Conservation (phyloP, 345 rosid species). For the Populus euphratica region DNA sequence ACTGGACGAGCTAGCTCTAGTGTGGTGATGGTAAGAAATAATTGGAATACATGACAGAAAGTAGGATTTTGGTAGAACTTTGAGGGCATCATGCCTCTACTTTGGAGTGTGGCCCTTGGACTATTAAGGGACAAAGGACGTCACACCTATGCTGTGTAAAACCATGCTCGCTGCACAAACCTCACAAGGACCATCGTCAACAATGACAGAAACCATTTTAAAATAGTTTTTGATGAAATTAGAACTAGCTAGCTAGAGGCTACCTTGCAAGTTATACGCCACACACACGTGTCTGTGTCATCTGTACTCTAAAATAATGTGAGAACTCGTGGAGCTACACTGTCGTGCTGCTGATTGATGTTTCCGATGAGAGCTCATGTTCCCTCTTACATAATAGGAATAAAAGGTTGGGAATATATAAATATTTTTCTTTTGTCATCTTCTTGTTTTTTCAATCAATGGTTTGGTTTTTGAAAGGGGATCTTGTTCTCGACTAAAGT, state of each 20-base stretch:
- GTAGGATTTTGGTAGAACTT: slow-evolving; percentile 1
- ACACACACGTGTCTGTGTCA: not conserved
- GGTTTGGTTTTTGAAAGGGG: slow-evolving; percentile 48
- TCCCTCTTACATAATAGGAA: slow-evolving; percentile 4
- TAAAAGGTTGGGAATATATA: slow-evolving; percentile 10
- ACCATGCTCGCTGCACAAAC: too few species aligned
- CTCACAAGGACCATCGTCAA: not conserved
- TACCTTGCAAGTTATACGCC: not conserved
- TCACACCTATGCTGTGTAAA: too few species aligned
- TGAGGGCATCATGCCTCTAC: not conserved
- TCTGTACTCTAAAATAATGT: not conserved
- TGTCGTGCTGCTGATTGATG: slow-evolving; percentile 25
- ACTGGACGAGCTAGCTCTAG: not conserved
- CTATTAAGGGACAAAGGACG: not conserved
- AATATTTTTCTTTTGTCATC: slow-evolving; percentile 51
- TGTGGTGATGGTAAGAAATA: too few species aligned
- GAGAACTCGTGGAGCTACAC: slow-evolving; percentile 15
- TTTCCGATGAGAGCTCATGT: slow-evolving; percentile 17
- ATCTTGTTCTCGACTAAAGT: slow-evolving; percentile 30
- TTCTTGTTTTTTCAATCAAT: slow-evolving; percentile 66
- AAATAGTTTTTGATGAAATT: not conserved
- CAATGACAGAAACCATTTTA: not conserved
- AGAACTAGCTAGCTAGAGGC: not conserved
- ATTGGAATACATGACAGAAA: not conserved
- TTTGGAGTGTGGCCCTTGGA: not conserved